Evolutionary conservation across 2,329 filamentous ascomycete genomes (phyloP), one percentile per base, ranked within the genome.

Genomic region (Colletotrichum spaethianum): DNA sequence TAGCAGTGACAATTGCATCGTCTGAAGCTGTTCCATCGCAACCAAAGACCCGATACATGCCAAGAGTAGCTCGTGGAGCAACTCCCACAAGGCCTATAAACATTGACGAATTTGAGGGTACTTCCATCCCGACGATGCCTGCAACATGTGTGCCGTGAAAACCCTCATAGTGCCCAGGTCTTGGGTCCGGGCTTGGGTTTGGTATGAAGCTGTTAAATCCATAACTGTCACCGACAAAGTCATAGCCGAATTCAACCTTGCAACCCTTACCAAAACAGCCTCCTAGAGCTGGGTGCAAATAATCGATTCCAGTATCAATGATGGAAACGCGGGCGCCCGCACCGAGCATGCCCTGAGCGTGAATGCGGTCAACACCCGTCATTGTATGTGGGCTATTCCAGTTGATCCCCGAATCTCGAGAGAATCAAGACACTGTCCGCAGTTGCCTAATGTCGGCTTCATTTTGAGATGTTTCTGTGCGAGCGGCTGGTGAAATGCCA

Each of bases 141-240:
- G 75, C 65, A 40, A 77, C 73, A 44, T 77, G 77, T 8, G 76
- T 77, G 11, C 77, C 77, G 66, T 79, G 77, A 23, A 83, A 83
- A 1, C 73, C 70, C 1, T 60, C 53, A 20, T 67, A 75, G 20
- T 74, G 75, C 64, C 73, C 66, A 28, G 77, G 76, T 31, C 76
- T 74, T 12, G 63, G 48, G 28, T 74, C 76, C 20, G 75, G 75
- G 4, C 67, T 57, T 6, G 75, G 75, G 20, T 48, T 46, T 23
- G 44, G 62, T 12, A 33, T 59, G 48, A 42, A 46, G 44, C 73
- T 74, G 7, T 20, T 1, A 18, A 40, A 42, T 4, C 70, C 72
- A 59, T 71, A 75, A 1, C 60, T 69, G 36, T 76, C 69, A 7
- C 77, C 76, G 38, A 77, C 76, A 11, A 78, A 67, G 40, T 78